Base-by-base conservation (phyloP, 208 protist genomes). In the Crithidia sp. region DNA sequence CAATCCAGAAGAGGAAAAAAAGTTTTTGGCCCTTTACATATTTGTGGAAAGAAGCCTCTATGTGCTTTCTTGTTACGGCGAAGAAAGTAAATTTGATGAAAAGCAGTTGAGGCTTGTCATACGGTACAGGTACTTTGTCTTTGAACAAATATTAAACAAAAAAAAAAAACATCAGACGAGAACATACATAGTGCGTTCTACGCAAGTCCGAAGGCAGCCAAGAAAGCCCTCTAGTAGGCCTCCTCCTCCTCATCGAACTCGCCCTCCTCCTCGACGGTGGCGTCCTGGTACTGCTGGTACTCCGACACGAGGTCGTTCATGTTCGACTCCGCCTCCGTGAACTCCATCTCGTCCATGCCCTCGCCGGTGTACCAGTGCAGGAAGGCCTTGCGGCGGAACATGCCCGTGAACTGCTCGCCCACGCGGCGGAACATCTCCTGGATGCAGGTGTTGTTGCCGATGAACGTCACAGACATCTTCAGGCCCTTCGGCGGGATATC, bases 201-300 rank as follows among this genome's bases (percentile, higher is more conserved):
- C 45, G 57, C 28, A 28, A 28, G 28, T 28, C 28, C 0, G 1
- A 28, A 28, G 39, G 10, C 17, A 10, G 37, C 3, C 3, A 0
- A 41, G 43, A 44, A 28, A 9, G 37, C 54, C 17, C 41, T 41
- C 55, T 76, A 87, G 72, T 86, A 85, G 47, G 72, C 72, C 81
- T 86, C 85, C 53, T 82, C 86, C 71, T 92, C 40, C 57, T 62
- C 57, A 56, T 93, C 88, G 71, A 88, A 62, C 57, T 62, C 57
- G 16, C 86, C 90, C 79, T 94, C 89, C 77, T 95, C 91, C 64
- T 96, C 92, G 60, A 89, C 75, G 45, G 90, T 90, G 72, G 92
- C 93, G 65, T 93, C 89, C 74, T 96, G 76, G 76, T 95, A 98
- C 86, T 98, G 92, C 90, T 98, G 90, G 82, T 98, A 98, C 83